These are phyloP conservation scores for Aspergillus persii DNA, from an alignment of 2,329 filamentous ascomycete genomes.

Conservation along the genomic window DNA sequence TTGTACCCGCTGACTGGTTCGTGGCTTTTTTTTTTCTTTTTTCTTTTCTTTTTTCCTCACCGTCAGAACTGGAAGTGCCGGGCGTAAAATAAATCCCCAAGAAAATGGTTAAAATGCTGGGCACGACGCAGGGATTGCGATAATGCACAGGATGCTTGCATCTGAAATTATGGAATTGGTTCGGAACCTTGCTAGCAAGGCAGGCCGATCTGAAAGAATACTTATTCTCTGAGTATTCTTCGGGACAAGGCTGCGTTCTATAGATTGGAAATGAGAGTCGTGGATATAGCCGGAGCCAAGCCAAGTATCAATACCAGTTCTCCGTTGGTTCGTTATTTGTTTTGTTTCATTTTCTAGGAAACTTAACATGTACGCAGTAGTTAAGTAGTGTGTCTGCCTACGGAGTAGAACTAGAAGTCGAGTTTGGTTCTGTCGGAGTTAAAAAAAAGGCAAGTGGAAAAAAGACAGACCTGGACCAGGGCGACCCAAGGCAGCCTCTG, in stretches of 20 bases:
- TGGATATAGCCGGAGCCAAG: too few relatives aligned
- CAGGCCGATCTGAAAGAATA: neutral
- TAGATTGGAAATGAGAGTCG: neutral
- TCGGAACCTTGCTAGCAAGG: neutral
- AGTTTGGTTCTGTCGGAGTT: neutral
- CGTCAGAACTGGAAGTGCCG: neutral
- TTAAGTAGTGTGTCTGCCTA: too few relatives aligned
- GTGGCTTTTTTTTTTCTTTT: too few relatives aligned
- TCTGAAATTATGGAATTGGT: neutral
- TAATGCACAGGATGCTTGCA: neutral
- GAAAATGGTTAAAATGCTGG: neutral
- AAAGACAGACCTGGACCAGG: neutral
- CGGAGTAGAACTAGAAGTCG: too few relatives aligned
- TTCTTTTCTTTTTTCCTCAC: neutral
- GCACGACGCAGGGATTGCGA: neutral
- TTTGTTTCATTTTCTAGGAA: too few relatives aligned
- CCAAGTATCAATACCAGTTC: too few relatives aligned
- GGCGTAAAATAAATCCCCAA: neutral
- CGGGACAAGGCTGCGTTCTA: neutral
- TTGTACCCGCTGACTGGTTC: neutral
- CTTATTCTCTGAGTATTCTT: neutral
- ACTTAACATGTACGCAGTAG: too few relatives aligned
- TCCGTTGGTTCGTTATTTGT: too few relatives aligned
- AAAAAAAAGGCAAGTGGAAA: neutral
- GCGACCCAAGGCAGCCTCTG: neutral